These are phyloP conservation scores for Stromatinia cepivora DNA, from an alignment of 2,329 filamentous ascomycete genomes.

Conservation along the genomic window DNA sequence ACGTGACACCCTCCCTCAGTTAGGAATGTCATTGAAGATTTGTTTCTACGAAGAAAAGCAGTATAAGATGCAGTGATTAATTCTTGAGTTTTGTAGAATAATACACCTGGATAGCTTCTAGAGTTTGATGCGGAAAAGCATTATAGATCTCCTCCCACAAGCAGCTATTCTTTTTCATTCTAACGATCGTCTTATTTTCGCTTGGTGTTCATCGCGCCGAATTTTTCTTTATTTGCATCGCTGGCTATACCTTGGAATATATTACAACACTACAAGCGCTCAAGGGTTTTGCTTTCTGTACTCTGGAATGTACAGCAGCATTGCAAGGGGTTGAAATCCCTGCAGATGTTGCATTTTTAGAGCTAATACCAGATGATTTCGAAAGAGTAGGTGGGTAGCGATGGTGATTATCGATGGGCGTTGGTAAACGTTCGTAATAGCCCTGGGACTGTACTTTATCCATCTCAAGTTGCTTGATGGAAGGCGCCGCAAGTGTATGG, in stretches of 20 bases:
- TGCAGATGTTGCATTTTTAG: constrained; percentile 33
- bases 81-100: constrained; percentile 27
- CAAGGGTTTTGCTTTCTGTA: background rate
- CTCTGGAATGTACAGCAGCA: constrained; percentile 10
- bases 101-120: constrained; percentile 21
- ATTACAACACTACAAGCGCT: no score
- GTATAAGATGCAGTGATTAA: constrained; percentile 13
- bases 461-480: constrained; percentile 17
- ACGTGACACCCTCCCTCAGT: no score
- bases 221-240: constrained; percentile 22
- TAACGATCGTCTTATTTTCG: constrained; percentile 25
- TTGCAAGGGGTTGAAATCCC: constrained; percentile 19
- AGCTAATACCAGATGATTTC: constrained; percentile 25
- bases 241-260: no score
- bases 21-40: no score
- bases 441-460: constrained; percentile 18
- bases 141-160: constrained; percentile 26
- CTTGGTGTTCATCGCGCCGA: constrained; percentile 23
- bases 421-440: constrained; percentile 20
- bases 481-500: no score
- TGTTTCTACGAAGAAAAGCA: no score
- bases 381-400: constrained; percentile 24
- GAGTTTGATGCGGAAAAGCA: constrained; percentile 20
- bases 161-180: constrained; percentile 25
- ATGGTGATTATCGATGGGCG: constrained; percentile 19